Percentiles rank a stretch among this genome's conserved stretches.
These are phyloP conservation scores for Peribolospora kevripleyi DNA, from an alignment of 768 basidiomycete genomes.

Conservation along the genomic window DNA sequence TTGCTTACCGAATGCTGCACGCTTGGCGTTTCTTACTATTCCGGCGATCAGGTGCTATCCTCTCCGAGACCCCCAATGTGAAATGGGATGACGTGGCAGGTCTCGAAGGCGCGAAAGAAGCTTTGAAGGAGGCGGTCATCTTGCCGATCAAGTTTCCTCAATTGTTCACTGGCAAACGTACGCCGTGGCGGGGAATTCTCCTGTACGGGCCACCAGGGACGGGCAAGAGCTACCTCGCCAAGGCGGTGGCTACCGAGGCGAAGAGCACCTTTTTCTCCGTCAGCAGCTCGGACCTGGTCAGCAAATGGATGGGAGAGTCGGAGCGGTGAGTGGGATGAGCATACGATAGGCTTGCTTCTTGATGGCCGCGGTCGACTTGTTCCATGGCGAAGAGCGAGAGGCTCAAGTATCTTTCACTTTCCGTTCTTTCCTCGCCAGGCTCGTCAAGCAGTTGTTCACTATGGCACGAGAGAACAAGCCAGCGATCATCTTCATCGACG, in stretches of 20 bases:
- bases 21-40: not conserved
- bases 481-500: slow-evolving; percentile 96
- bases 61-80: slow-evolving; percentile 82
- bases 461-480: slow-evolving; percentile 92
- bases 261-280: slow-evolving; percentile 98
- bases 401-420: not conserved
- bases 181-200: slow-evolving; percentile 87
- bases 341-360: not conserved
- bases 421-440: slow-evolving; percentile 24
- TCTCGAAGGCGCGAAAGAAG: slow-evolving; percentile 77
- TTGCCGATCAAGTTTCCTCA: slow-evolving; percentile 99
- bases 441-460: slow-evolving; percentile 86
- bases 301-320: slow-evolving; percentile 99
- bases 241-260: slow-evolving; percentile 95
- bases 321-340: slow-evolving; percentile 39
- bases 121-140: slow-evolving; percentile 93
- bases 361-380: too few relatives aligned
- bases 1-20: not conserved
- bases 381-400: not conserved
- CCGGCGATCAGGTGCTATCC: slow-evolving; percentile 40
- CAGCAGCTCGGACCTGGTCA: slow-evolving; percentile 79
- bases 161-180: slow-evolving; percentile 92
- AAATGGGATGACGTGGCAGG: slow-evolving; percentile 98
- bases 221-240: slow-evolving; percentile 87
- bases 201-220: slow-evolving; percentile 95